A percentile compares a stretch with the other conserved stretches of the same genome.
Conservation (phyloP, 257 asterid species). For the Petunia secreta region DNA sequence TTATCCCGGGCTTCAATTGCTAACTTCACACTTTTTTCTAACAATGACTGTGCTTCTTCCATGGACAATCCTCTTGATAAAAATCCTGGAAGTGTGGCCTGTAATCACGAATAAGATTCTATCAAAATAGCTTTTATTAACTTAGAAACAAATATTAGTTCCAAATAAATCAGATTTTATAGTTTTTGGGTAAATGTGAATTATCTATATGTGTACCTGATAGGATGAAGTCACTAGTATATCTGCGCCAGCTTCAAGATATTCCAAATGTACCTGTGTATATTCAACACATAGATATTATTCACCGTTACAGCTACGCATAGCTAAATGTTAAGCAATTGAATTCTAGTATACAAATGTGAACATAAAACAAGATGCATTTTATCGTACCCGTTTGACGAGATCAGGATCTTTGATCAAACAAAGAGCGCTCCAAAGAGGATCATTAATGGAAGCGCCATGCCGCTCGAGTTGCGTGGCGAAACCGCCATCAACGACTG, state of each 20-base stretch:
- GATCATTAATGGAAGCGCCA: conserved; percentile 79
- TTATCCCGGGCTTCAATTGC: conserved; percentile 77
- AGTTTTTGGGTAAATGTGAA: neutral
- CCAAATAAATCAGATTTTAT: neutral
- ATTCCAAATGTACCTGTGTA: conserved; percentile 76
- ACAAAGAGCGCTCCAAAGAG: conserved; percentile 87
- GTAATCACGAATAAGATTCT: neutral
- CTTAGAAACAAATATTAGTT: neutral
- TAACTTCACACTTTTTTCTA: conserved; percentile 58
- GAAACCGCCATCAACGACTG: conserved; percentile 87
- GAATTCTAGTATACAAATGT: neutral
- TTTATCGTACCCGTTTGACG: conserved; percentile 48
- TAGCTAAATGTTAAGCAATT: neutral
- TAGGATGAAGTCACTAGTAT: conserved; percentile 70
- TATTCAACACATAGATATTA: conserved; percentile 8
- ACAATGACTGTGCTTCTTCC: conserved; percentile 68
- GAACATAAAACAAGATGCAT: too few relatives aligned
- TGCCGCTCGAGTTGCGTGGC: conserved; percentile 76
- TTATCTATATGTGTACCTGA: conserved; percentile 49
- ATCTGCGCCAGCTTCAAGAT: conserved; percentile 83
- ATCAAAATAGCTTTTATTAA: neutral
- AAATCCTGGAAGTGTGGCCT: conserved; percentile 85
- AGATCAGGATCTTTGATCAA: conserved; percentile 69
- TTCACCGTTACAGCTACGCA: neutral
- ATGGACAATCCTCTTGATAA: conserved; percentile 63